Conservation (phyloP, 352 stramenopile species). For the Pythium vanterpoolii region DNA sequence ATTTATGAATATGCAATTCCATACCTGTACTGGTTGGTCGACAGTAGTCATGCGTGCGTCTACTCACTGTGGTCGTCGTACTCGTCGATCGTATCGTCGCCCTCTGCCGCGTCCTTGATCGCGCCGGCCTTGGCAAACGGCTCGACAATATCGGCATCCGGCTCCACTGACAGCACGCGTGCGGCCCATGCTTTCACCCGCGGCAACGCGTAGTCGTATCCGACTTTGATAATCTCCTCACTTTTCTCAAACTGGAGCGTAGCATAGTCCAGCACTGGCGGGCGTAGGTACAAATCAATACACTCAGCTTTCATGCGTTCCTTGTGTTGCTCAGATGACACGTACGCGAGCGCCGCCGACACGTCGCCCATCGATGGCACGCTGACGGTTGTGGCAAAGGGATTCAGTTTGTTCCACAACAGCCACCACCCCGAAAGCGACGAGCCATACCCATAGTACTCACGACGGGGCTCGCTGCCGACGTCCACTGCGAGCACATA, state of each 20-base stretch:
- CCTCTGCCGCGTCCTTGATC: conserved; percentile 7
- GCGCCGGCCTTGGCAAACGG: conserved; percentile 12
- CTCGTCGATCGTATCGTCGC: neutral
- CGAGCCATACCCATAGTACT: conserved; percentile 81
- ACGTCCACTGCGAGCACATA: conserved; percentile 91
- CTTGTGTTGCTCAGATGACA: conserved; percentile 89
- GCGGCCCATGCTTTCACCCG: conserved; percentile 58
- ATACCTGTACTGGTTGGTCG: too few species aligned
- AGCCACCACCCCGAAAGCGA: conserved; percentile 89
- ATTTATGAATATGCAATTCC: conserved; percentile 23
- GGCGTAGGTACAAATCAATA: conserved; percentile 87
- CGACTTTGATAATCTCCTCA: conserved; percentile 87
- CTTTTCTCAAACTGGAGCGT: conserved; percentile 93
- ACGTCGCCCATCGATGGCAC: conserved; percentile 93
- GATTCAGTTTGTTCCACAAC: conserved; percentile 90
- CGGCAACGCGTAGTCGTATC: conserved; percentile 79
- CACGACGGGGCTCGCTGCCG: conserved; percentile 65
- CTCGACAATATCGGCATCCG: conserved; percentile 58
- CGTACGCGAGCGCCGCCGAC: conserved; percentile 82
- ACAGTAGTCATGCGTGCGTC: neutral
- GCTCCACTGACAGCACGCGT: conserved; percentile 50
- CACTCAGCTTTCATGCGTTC: conserved; percentile 79
- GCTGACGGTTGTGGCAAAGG: conserved; percentile 81
- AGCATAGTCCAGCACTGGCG: conserved; percentile 86
- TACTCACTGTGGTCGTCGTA: conserved; percentile 10